Percentiles rank a stretch among this genome's conserved stretches.
Evolutionary conservation across 2,329 filamentous ascomycete species (phyloP).

Genomic region (Diplodia seriata): DNA sequence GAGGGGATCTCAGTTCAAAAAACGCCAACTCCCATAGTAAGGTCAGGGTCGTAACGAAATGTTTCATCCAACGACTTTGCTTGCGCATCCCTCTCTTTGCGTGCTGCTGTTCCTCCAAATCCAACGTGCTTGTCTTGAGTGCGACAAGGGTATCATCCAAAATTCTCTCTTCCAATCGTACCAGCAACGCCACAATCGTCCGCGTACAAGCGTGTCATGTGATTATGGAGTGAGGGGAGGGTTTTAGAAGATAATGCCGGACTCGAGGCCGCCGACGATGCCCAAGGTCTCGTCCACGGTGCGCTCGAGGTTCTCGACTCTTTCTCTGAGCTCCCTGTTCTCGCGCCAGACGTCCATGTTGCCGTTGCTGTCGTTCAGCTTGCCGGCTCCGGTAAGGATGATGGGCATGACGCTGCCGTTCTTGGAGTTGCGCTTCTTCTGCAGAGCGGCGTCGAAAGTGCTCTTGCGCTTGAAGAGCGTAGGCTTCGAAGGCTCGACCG

Average conservation of each 20-base stretch:
- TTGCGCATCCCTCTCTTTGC: conserved; percentile 2
- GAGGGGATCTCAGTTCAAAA: conserved; percentile 18
- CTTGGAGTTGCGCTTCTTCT: conserved; percentile 39
- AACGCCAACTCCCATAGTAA: conserved; percentile 25
- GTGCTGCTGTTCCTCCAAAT: conserved; percentile 14
- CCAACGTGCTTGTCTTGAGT: conserved; percentile 23
- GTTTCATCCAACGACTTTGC: conserved; percentile 19
- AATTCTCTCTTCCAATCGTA: conserved; percentile 18
- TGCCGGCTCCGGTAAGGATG: conserved; percentile 41
- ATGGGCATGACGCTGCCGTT: conserved; percentile 19
- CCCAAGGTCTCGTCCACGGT: conserved; percentile 64
- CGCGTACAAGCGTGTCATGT: conserved; percentile 7
- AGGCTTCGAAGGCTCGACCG: conserved; percentile 13
- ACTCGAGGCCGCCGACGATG: conserved; percentile 50
- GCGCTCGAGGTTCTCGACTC: conserved; percentile 61
- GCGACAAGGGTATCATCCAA: conserved; percentile 26
- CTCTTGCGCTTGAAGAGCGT: conserved; percentile 27
- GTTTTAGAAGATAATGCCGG: conserved; percentile 34
- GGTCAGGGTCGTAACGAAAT: conserved; percentile 15
- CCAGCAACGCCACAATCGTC: conserved; percentile 14
- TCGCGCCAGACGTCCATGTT: conserved; percentile 61
- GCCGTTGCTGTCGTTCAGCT: conserved; percentile 48
- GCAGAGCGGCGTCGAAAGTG: conserved; percentile 34
- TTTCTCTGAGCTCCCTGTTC: conserved; percentile 59
- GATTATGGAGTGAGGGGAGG: neutral